Percentiles rank a stretch among this genome's conserved stretches.
phyloP scores from a whole-genome alignment of 306 rosid species.

The Delonix regia region DNA sequence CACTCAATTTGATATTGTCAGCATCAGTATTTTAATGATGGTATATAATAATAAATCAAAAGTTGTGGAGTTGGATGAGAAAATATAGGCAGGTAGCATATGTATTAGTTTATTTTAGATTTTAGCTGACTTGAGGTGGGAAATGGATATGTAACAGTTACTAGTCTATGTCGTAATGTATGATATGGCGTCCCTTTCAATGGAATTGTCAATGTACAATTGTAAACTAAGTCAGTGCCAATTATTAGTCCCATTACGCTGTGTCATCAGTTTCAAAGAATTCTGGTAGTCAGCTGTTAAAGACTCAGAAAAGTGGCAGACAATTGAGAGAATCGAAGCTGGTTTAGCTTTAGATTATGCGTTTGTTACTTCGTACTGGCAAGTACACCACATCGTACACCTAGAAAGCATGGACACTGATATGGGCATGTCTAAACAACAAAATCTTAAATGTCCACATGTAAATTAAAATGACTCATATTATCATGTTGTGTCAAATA shows the following conservation, averaged over 20 bases:
- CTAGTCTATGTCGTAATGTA: not conserved
- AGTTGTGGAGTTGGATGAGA: not conserved
- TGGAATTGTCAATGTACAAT: not conserved
- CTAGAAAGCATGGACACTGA: too few relatives aligned
- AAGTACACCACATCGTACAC: not conserved
- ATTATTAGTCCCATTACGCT: not conserved
- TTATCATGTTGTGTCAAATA: not conserved
- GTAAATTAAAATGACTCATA: too few relatives aligned
- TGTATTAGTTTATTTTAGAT: slow-evolving; percentile 10
- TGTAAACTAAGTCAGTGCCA: not conserved
- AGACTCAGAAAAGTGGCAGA: not conserved
- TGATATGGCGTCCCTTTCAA: not conserved
- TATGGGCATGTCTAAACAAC: too few relatives aligned
- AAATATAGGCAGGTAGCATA: not conserved
- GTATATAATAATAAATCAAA: slow-evolving; percentile 16
- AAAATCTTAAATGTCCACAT: not conserved
- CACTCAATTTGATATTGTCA: not conserved
- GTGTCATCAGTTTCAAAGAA: not conserved
- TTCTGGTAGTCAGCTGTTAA: not conserved
- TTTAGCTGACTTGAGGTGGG: slow-evolving; percentile 5
- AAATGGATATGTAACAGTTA: not conserved
- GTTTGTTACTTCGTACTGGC: not conserved
- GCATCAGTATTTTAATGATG: not conserved
- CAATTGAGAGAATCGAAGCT: not conserved
- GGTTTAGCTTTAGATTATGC: not conserved